phyloP scores from a whole-genome alignment of 768 basidiomycete species.

The Russula ochroleuca region DNA sequence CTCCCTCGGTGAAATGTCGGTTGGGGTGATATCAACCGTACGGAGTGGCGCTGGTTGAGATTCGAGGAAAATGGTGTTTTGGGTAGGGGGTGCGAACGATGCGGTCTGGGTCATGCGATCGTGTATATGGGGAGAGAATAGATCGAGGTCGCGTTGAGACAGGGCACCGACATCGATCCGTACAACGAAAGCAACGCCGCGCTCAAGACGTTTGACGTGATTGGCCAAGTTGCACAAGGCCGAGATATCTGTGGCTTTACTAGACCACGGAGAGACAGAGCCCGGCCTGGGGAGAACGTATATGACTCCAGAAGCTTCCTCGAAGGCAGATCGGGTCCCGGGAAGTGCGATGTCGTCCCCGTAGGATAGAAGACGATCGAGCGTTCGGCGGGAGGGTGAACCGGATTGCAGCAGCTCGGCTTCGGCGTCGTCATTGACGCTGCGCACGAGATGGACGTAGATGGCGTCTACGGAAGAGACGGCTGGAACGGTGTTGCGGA shows the following conservation, averaged over 20 bases:
- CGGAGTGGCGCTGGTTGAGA: conserved; percentile 63
- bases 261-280: conserved; percentile 98
- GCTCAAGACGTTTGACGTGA: conserved; percentile 77
- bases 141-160: conserved; percentile 44
- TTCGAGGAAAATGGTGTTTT: conserved; percentile 55
- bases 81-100: conserved; percentile 53
- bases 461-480: conserved; percentile 74
- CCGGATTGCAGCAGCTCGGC: conserved; percentile 42
- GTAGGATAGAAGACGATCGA: conserved; percentile 75
- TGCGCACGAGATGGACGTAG: conserved; percentile 82
- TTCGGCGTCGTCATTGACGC: conserved; percentile 44
- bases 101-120: conserved; percentile 97
- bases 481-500: conserved; percentile 50
- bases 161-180: conserved; percentile 43
- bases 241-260: conserved; percentile 96
- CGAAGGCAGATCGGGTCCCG: conserved; percentile 39
- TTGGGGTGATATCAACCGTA: conserved; percentile 55
- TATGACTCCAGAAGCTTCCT: conserved; percentile 42
- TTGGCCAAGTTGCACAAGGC: conserved; percentile 74
- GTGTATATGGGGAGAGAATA: conserved; percentile 69
- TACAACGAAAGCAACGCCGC: conserved; percentile 71
- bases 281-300: conserved; percentile 83
- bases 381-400: conserved; percentile 47
- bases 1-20: conserved; percentile 46
- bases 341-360: conserved; percentile 67